Conservation (phyloP, 768 basidiomycete genomes). For the Trametes maxima region DNA sequence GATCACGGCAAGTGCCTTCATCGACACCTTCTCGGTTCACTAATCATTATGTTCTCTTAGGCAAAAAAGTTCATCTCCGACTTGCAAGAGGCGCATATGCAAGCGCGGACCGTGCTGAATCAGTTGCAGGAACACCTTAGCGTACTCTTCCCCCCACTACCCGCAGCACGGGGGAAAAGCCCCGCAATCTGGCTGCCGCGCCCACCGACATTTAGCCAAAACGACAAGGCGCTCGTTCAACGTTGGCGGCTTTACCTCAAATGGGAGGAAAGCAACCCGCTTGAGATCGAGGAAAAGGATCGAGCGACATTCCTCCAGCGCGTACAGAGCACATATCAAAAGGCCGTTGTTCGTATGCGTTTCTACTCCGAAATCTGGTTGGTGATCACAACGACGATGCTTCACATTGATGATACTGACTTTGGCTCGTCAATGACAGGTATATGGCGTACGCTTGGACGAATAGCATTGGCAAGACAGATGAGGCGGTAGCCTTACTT, state of each 20-base stretch:
- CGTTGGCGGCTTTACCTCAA: conserved; percentile 92
- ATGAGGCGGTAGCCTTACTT: conserved; percentile 81
- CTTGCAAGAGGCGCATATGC: conserved; percentile 92
- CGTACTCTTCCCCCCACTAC: conserved; percentile 56
- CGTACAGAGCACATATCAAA: conserved; percentile 81
- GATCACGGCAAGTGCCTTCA: conserved; percentile 59
- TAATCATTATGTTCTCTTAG: conserved; percentile 35
- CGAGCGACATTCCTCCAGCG: conserved; percentile 63
- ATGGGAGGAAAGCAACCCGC: conserved; percentile 94
- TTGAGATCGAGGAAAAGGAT: conserved; percentile 89
- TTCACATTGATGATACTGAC: neutral
- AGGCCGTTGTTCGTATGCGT: conserved; percentile 89
- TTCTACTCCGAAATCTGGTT: conserved; percentile 96
- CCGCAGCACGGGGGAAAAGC: conserved; percentile 44
- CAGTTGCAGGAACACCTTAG: conserved; percentile 73
- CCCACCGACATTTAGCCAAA: conserved; percentile 68
- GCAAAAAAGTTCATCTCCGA: conserved; percentile 97
- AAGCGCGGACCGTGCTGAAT: conserved; percentile 86
- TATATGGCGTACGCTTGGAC: conserved; percentile 91
- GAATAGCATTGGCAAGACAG: conserved; percentile 64
- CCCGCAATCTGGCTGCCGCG: conserved; percentile 63
- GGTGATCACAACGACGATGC: conserved; percentile 19
- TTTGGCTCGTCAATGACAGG: conserved; percentile 46
- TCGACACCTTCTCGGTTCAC: neutral
- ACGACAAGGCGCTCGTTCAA: conserved; percentile 75